Conservation (phyloP, 163 green algal species). For the Volvox carteri region DNA sequence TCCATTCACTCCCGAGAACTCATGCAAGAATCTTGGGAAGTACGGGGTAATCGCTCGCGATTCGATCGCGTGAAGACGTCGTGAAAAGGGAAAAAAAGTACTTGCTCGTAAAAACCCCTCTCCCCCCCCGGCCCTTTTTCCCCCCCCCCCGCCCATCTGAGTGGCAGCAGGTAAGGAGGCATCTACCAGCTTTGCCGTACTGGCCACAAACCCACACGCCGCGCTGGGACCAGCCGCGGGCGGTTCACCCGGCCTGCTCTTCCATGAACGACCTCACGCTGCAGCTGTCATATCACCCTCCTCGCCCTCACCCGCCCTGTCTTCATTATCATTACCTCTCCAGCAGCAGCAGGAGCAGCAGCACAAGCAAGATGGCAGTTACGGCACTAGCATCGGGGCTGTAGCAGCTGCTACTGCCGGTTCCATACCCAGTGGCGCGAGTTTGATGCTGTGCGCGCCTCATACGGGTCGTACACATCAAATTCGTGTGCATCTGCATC, state of each 20-base stretch:
- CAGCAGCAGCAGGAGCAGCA: background rate
- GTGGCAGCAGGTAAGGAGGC: slow-evolving; percentile 58
- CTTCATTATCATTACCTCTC: background rate
- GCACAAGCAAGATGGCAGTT: background rate
- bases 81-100: too few relatives aligned
- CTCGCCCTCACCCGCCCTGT: background rate
- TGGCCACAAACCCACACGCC: background rate
- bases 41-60: too few relatives aligned
- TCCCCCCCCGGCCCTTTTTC: too few relatives aligned
- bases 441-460: slow-evolving; percentile 87
- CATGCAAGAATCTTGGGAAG: too few relatives aligned
- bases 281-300: too few relatives aligned
- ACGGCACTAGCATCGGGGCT: background rate
- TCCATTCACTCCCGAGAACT: too few relatives aligned
- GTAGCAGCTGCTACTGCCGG: background rate
- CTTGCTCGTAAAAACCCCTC: too few relatives aligned
- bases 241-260: background rate
- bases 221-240: background rate
- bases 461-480: slow-evolving; percentile 94
- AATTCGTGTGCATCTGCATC: slow-evolving; percentile 89
- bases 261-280: background rate
- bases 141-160: too few relatives aligned
- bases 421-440: slow-evolving; percentile 58
- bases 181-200: slow-evolving; percentile 35
- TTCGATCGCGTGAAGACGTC: too few relatives aligned